Base-by-base conservation (phyloP, 371 early-diverging fungal species). In the Smittium mucronatum region DNA sequence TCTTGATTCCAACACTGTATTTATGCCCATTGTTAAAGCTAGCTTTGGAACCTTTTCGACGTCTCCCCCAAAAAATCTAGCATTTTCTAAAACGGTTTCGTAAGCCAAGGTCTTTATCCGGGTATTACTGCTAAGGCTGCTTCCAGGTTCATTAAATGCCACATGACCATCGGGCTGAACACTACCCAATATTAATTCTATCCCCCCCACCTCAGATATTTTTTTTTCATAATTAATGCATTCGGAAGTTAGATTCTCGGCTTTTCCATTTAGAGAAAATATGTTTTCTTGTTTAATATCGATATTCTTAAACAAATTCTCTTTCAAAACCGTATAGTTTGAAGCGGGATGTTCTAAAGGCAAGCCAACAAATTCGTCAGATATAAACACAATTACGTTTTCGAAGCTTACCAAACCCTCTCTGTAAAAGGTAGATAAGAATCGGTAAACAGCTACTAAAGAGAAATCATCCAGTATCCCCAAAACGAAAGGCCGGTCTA, bases 131-230 rank as follows among this genome's bases (percentile, higher is more conserved):
- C 86, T 86, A 34, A 93, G 80, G 17, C 91, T 91, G 26, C 90
- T 90, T n/a, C 93, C 93, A 15, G 93, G 93, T 73, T 93, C 93
- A 72, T 93, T 93, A 72, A 93, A 93, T 16, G 93, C 93, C 75
- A 93, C 90, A 73, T 93, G 93, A 36, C 93, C 93, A 75, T 93
- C 93, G 1, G 93, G 92, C 2, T 92, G 92, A 67, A 92, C 89
- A 30, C 88, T 90, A 35, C 90, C 87, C 68, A 90, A 73, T 75
- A 90, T 90, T 57, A 90, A 81, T 77, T 91, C 93, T 58, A 93
- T 89, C 16, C 93, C 93, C 59, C 93, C 93, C 28, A 85, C 83
- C 1, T 81, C 79, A 17, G 81, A 81, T 61, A 93, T 93, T 74
- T 85, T 86, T 59, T 86, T 87, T 75, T 93, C 93, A 67, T 85